Base-by-base conservation (phyloP, 2,329 filamentous ascomycete species). In the Capronia epimyces region DNA sequence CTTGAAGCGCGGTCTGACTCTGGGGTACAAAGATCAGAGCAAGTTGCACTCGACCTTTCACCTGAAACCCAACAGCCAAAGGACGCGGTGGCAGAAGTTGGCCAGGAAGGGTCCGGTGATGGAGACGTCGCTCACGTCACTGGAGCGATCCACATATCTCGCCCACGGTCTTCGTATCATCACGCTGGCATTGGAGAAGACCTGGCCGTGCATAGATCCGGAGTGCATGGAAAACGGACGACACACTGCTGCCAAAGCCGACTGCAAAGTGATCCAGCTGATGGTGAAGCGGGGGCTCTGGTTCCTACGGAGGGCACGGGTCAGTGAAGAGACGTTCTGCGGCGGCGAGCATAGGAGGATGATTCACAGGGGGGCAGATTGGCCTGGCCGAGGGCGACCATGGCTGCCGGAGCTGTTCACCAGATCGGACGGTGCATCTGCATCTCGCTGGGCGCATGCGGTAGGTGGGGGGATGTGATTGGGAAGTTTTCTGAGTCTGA, bases 141-240 rank as follows among this genome's bases (percentile, higher is more conserved):
- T 46, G 16, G 43, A 52, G 22, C 25, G 49, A 27, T 52, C 49
- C 6, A 21, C 44, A 8, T 52, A 32, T 25, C 27, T 52, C 3
- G 37, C 37, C 6, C 37, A 37, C 22, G 43, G 43, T 9, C 29
- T 52, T 8, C 27, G 34, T 15, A 40, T 52, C 16, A 27, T 47
- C 37, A 47, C 34, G 7, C 20, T 44, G n/a, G 49, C 37, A 16
- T 43, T 47, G 8, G 49, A 46, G 16, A 46, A 43, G 16, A 16
- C 43, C 13, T 52, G 37, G 37, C 21, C 16, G 8, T 47, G 49
- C 37, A 4, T 32, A 13, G 21, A 41, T 21, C 18, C 18, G 15
- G 5, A 13, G 7, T 47, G 43, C 20, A 25, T 20, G 21, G 22
- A 24, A 18, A 29, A 47, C 18, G 49, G 49, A 18, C 18, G 16